phyloP scores from a whole-genome alignment of 441 rosid genomes.

The Syzygium malaccense region DNA sequence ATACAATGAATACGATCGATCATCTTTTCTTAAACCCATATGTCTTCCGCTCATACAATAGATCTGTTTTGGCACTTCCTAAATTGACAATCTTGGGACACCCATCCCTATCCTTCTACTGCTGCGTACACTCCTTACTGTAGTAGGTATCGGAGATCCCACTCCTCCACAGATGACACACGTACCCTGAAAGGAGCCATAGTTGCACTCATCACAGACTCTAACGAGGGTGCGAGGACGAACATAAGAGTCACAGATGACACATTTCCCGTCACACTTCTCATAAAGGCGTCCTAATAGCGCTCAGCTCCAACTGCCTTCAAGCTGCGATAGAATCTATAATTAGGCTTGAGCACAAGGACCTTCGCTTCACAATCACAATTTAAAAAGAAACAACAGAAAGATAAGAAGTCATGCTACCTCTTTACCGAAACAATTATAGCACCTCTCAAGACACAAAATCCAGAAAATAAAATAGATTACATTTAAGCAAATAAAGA shows the following conservation, averaged over 20 bases:
- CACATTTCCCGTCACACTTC: constrained; percentile 87
- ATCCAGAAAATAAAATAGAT: background rate
- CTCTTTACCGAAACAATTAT: too few species aligned
- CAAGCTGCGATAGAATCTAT: background rate
- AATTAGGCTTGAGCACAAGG: background rate
- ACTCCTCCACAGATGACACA: constrained; percentile 90
- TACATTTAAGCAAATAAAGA: background rate
- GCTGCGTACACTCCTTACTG: constrained; percentile 86
- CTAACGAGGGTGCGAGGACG: constrained; percentile 94
- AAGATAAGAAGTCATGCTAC: background rate
- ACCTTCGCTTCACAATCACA: background rate
- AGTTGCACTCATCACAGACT: constrained; percentile 88
- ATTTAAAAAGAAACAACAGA: background rate
- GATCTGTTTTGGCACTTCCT: constrained; percentile 80
- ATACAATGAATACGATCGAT: background rate
- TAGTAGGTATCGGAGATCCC: constrained; percentile 88
- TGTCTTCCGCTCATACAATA: constrained; percentile 80
- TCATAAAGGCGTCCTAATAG: constrained; percentile 48
- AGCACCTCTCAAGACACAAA: too few species aligned
- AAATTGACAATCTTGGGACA: constrained; percentile 81
- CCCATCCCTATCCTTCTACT: constrained; percentile 88
- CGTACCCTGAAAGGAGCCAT: constrained; percentile 84
- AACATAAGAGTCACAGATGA: constrained; percentile 75
- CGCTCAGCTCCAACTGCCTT: background rate
- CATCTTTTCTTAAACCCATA: constrained; percentile 74